Evolutionary conservation across 352 stramenopile species (phyloP), one percentile per base, ranked within the genome.

Genomic region (Phytophthora litchii): DNA sequence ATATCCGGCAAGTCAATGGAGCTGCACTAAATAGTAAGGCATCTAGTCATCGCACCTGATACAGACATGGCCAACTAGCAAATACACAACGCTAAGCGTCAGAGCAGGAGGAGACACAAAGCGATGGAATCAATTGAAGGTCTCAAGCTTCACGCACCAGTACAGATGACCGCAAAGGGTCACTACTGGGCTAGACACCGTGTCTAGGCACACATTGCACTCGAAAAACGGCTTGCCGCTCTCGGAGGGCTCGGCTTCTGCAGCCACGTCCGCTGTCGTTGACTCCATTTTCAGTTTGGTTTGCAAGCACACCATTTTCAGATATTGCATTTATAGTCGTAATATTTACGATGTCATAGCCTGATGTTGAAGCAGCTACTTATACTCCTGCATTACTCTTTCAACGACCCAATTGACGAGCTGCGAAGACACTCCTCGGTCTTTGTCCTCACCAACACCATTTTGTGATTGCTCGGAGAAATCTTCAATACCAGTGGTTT

Each of bases 131-230:
- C 9, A 45, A 60, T 11, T 43, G n/a, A 17, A 54, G 11, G 27
- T 14, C 11, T 36, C 29, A 41, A 19, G 37, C 47, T 43, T 6
- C 1, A 51, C 59, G 14, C 19, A 97, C 85, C 89, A 97, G 70
- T 96, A 97, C 31, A 97, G 70, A 70, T 97, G 89, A 9, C 89
- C 89, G 45, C 89, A 97, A 35, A 94, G 80, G 35, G 89, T 97
- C 48, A 97, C 88, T 11, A 97, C 86, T 9, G 89, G 88, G 44
- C 88, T 92, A 31, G 74, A 79, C 14, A 96, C 88, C 37, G 72
- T 78, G 55, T 96, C 88, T 29, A 97, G 75, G 53, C 89, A 97
- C 61, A 97, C 91, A 62, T 96, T 97, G 74, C 89, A 97, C 61
- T 96, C 87, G 46, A 95, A 95, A 9, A 55, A 55, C 31, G 60